Base-by-base conservation (phyloP, 257 asterid species). In the Ehretia macrophylla region DNA sequence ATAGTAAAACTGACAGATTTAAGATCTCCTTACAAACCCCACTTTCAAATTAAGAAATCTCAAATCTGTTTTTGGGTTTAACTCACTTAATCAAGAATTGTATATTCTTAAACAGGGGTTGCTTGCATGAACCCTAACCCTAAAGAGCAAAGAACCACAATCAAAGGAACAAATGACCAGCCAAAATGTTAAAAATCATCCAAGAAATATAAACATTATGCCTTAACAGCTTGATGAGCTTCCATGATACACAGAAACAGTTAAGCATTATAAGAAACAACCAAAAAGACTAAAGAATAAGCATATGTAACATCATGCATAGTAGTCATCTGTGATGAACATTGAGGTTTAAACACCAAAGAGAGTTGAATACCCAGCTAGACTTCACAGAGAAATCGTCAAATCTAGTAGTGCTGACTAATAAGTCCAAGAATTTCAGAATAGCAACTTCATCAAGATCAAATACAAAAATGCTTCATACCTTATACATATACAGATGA, bases 81-180 rank as follows among this genome's bases (percentile, higher is more conserved):
- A n/a, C n/a, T n/a, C 3, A 42, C 47, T 42, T 56, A 0, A 14
- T 56, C 38, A 11, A 54, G 14, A 23, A 23, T 10, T 22, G 16
- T 6, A 22, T 1, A n/a, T 17, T 18, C 35, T 27, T 27, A 27
- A 18, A 58, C 22, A 49, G 50, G 51, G 50, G 37, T 27, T 32
- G 57, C 21, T 49, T 39, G 48, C 21, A 32, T 47, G 48, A 60
- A 49, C 37, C 46, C 56, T 60, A 60, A 12, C 14, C 45, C 32
- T 12, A 49, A 60, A 14, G 38, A 23, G 3, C 10, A 14, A 14
- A 47, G 27, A 48, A 32, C 16, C 23, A 16, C 4, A 37, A n/a
- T 5, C 11, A 0, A 5, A 20, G n/a, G n/a, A 1, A 3, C 14
- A 3, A 21, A 40, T 12, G 1, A 40, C 35, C 19, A 42, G 47